Conservation (phyloP, 768 basidiomycete species). For the Boletus rufocinnamomeus region DNA sequence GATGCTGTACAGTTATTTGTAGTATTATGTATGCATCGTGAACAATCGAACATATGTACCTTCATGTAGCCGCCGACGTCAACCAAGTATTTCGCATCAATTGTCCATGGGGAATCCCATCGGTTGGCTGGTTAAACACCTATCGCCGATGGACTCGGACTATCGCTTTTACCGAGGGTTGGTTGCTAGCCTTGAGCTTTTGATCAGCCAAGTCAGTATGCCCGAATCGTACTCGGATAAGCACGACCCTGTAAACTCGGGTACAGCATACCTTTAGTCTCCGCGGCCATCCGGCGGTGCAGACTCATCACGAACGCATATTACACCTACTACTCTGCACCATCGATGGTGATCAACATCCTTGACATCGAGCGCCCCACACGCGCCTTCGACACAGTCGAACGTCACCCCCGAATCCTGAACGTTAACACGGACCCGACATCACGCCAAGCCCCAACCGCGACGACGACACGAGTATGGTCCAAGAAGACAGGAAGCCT, state of each 20-base stretch:
- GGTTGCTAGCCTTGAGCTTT: not conserved
- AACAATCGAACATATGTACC: conserved; percentile 8
- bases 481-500: not conserved
- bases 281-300: not conserved
- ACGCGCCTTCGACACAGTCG: not conserved
- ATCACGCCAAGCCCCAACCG: not conserved
- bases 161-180: not conserved
- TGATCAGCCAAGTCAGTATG: not conserved
- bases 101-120: not conserved
- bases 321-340: not conserved
- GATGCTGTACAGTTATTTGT: conserved; percentile 16
- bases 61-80: not conserved
- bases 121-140: not conserved
- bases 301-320: not conserved
- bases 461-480: not conserved
- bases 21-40: conserved; percentile 10
- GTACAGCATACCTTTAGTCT: not conserved
- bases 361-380: not conserved
- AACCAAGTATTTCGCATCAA: not conserved
- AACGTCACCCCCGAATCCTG: conserved; percentile 10
- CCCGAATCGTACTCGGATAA: not conserved
- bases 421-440: conserved; percentile 13
- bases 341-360: not conserved
- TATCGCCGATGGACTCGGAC: not conserved
- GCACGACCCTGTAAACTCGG: not conserved